Conservation (phyloP, 1,284 basidiomycete species). For the Ganoderma boninense region DNA sequence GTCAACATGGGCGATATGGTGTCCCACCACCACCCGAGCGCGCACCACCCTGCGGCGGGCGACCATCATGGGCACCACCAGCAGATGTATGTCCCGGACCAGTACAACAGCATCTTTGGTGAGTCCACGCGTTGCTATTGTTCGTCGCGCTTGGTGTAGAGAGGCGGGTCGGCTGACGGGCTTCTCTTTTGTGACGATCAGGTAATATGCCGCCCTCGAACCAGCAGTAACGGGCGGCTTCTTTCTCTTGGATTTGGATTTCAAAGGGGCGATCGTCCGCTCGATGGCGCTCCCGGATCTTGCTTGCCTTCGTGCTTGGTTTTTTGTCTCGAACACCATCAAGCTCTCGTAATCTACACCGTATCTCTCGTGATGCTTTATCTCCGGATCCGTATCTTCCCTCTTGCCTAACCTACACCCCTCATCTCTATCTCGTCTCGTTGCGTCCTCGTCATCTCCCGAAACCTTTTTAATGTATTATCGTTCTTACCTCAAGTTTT, state of each 20-base stretch:
- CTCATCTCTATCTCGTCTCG: not conserved
- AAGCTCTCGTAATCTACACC: conserved; percentile 1
- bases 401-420: not conserved
- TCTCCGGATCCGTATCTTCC: conserved; percentile 15
- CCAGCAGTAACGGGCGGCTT: conserved; percentile 19
- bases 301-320: conserved; percentile 7
- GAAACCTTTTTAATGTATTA: conserved; percentile 23
- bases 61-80: conserved; percentile 33
- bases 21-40: conserved; percentile 21
- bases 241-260: not conserved
- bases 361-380: conserved; percentile 19
- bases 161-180: not conserved
- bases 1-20: conserved; percentile 40
- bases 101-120: conserved; percentile 45
- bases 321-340: not conserved
- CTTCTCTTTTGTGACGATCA: conserved; percentile 5
- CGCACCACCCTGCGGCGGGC: conserved; percentile 7
- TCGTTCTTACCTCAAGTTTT: conserved; percentile 33
- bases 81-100: conserved; percentile 37
- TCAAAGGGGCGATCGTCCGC: not conserved
- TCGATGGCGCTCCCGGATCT: conserved; percentile 16
- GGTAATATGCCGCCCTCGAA: conserved; percentile 35
- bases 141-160: not conserved
- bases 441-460: conserved; percentile 18
- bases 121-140: conserved; percentile 17